Base-by-base conservation (phyloP, 2,329 filamentous ascomycete genomes). In the Didymella segeticola region DNA sequence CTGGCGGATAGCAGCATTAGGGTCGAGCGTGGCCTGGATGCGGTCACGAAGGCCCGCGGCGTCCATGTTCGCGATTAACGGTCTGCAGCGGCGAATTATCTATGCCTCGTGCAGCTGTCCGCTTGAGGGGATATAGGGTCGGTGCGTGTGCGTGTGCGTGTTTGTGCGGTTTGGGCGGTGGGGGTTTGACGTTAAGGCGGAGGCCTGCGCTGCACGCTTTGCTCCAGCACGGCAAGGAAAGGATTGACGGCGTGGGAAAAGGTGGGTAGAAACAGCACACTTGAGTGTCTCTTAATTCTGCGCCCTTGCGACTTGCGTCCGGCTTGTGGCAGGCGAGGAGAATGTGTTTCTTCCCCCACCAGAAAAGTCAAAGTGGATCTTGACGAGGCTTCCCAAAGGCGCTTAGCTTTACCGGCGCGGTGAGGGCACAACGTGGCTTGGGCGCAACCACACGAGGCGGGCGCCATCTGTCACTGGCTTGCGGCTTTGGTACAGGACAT, bases 21-120 rank as follows among this genome's bases (percentile, higher is more conserved):
- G 77, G 72, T 88, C 86, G 75, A 93, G 86, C 65, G 89, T 92
- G 72, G 88, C 86, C 74, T 86, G 83, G 72, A 93, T 88, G 80
- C 89, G 87, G 81, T 84, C 86, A 80, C 89, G 85, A 76, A 93
- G 82, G 75, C 84, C 85, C 75, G 84, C 82, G 76, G 85, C 85
- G 82, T 92, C 89, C 89, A 93, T 93, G 75, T 71, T 78, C 66
- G 66, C 58, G 62, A 47, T 46, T 43, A 42, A 43, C 26, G 47
- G 31, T 52, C 36, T 34, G 42, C 42, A 48, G 30, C 33, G 49
- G 61, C 53, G 55, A n/a, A n/a, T n/a, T 45, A 22, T 52, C 39
- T 50, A 49, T 38, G 56, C 37, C 38, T 36, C 30, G 46, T 49
- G 30, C 53, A 43, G 47, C 53, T 37, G 15, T 46, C 27, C 47